Base-by-base conservation (phyloP, 148 eudicot genomes). In the Pouteria glomerata region DNA sequence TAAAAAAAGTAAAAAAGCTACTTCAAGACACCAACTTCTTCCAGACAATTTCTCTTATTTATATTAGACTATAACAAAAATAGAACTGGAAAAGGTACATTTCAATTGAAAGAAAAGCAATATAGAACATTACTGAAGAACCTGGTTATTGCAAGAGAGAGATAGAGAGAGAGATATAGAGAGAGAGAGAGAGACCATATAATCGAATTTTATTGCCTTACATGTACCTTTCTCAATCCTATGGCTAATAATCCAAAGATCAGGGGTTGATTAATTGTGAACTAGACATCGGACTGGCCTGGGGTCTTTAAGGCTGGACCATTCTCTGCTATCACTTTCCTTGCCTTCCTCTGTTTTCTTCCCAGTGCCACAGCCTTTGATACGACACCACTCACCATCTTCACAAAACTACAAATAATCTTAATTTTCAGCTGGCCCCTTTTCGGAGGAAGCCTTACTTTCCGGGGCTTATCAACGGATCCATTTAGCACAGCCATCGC, bases 371-470 rank as follows among this genome's bases (percentile, higher is more conserved):
- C 63, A 56, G 24, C 44, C 62, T 66, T 57, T 11, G 64, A 50
- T 5, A 56, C 42, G 16, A 57, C 66, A 30, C 8, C 31, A 11
- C 64, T 23, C n/a, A 74, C 53, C 33, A 41, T 19, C 44, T 41
- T 1, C 39, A 53, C 30, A 65, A 63, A 65, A 35, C 47, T 51
- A 3, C 51, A 5, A 37, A 41, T 6, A 27, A 73, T 62, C 31
- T 37, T 11, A 50, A 48, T 61, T 59, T 71, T 71, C 33, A 72
- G 57, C 68, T 72, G 68, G 6, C 70, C 69, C 64, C 69, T 39
- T 41, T 37, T 63, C 1, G 70, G 77, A 27, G 72, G 77, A 57
- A 66, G 65, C 57, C 55, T 57, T 26, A 0, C 39, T 13, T 70
- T 57, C 37, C 21, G 2, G 41, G 23, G 52, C 52, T 67, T 67